Base-by-base conservation (phyloP, 768 basidiomycete genomes). In the Pluteus cervinus region DNA sequence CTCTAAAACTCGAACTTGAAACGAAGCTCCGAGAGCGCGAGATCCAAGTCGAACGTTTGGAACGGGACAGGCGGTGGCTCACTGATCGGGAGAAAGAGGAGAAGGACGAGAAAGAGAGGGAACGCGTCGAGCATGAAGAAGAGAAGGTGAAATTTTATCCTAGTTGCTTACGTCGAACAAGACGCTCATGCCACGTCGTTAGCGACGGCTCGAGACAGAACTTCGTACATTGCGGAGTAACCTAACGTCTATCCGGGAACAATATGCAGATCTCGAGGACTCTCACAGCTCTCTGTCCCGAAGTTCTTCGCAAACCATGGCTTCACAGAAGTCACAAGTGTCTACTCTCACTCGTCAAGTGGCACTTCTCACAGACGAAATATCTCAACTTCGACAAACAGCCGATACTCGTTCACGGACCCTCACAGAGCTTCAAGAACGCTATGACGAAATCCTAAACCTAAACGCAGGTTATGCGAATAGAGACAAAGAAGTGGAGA, bases 31-130 rank as follows among this genome's bases (percentile, higher is more conserved):
- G 79, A 22, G 80, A 87, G 56, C 76, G 73, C 51, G 80, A 85
- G 2, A 45, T 67, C 1, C 53, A 61, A 16, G 69, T 88, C 18
- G 82, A 84, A 29, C 61, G 76, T 29, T 65, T 90, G 7, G 82
- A 87, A 49, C 62, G 72, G 12, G 86, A 89, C 50, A 62, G 85
- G 24, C 62, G 81, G 12, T 86, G 69, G 64, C 67, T 86, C 34
- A 63, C 79, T 0, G 82, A 86, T 44, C 57, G 79, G 3, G 86
- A 87, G 53, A 63, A 70, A 33, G 75, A 79, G 24, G 83, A 86
- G 43, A 62, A 75, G 16, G 75, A 79, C 41, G 81, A 80, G 55
- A 82, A 75, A 55, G 79, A 85, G 40, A 55, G 54, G 7, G 75
- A 84, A 38, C 63, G 71, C 11, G 55, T 51, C 3, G 69, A 68